Base-by-base conservation (phyloP, 768 basidiomycete genomes). In the Tylopilus subfusipes region DNA sequence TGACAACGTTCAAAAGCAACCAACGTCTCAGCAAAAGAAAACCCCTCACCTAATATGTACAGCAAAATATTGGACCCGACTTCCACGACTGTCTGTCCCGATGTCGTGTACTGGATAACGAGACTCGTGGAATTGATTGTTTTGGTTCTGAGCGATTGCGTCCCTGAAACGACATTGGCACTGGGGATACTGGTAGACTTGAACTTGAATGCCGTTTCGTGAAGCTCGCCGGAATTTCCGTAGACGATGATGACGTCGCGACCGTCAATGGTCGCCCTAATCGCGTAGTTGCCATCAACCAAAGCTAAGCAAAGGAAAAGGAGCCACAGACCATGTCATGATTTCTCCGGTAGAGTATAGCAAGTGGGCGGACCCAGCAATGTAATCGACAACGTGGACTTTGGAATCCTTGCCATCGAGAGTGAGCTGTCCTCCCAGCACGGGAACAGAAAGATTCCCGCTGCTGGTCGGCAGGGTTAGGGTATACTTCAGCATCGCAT, bases 341-440 rank as follows among this genome's bases (percentile, higher is more conserved):
- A 80, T 74, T 61, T 81, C 79, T 6, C 68, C 77, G 14, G 77
- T 77, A 5, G 79, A 80, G 52, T 80, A 80, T 2, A 80, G 58
- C 39, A 80, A 44, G 25, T 69, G 72, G 7, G 69, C 76, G 8
- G 70, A 70, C 14, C 79, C 79, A 39, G 78, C 78, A 21, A 54
- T 52, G 53, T 80, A 80, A 56, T 80, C 78, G 2, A 79, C 77
- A 13, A 81, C 73, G 52, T 79, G 75, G 33, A 80, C 70, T 62
- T 81, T 81, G 0, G 79, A 79, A 56, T 81, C 78, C 63, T 75
- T 78, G n/a, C 79, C 79, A 52, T 72, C 70, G n/a, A 81, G 66
- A 0, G 72, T 59, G 30, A 81, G 68, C 21, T 66, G 67, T 33
- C 77, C 77, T 9, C 78, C 77, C 21, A 80, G 58, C 4, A 71